These are phyloP conservation scores for Nakazawaea wyomingensis DNA, from an alignment of 805 yeast genomes.

Conservation along the genomic window DNA sequence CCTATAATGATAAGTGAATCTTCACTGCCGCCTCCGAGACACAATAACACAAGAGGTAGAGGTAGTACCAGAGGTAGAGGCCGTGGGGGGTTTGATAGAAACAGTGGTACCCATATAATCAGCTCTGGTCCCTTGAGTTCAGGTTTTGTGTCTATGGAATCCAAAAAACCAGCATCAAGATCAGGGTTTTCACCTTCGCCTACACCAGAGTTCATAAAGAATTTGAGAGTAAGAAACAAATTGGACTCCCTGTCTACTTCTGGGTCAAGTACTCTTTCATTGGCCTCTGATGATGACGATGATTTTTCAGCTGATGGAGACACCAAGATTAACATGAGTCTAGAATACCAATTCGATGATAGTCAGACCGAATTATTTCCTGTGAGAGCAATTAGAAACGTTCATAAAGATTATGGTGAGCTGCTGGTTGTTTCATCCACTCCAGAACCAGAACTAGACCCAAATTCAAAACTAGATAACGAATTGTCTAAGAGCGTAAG, in stretches of 20 bases:
- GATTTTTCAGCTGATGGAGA: slow-evolving; percentile 24
- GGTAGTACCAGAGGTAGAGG: slow-evolving; percentile 29
- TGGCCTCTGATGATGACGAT: slow-evolving; percentile 32
- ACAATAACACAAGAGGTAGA: slow-evolving; percentile 30
- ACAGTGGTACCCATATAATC: slow-evolving; percentile 56
- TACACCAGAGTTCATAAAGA: slow-evolving; percentile 37
- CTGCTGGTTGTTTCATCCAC: slow-evolving; percentile 13
- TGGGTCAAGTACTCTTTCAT: slow-evolving; percentile 16
- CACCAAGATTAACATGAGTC: slow-evolving; percentile 58
- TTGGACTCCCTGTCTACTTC: slow-evolving; percentile 1
- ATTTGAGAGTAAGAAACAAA: slow-evolving; percentile 23
- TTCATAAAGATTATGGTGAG: slow-evolving; percentile 32
- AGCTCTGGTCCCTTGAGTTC: slow-evolving; percentile 71
- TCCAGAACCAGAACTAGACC: slow-evolving; percentile 21
- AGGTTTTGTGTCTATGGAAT: slow-evolving; percentile 48
- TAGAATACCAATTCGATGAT: slow-evolving; percentile 47
- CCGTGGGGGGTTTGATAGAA: slow-evolving; percentile 25
- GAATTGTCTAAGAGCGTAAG: slow-evolving; percentile 21
- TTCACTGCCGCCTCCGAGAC: slow-evolving; percentile 15
- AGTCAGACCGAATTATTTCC: slow-evolving; percentile 61
- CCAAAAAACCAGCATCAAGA: slow-evolving; percentile 18
- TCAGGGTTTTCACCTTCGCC: slow-evolving; percentile 19
- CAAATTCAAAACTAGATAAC: slow-evolving; percentile 16
- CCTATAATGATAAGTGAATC: slow-evolving; percentile 31
- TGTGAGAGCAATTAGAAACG: slow-evolving; percentile 58